phyloP scores from a whole-genome alignment of 805 yeast genomes.

The Saccharomyces mikatae region DNA sequence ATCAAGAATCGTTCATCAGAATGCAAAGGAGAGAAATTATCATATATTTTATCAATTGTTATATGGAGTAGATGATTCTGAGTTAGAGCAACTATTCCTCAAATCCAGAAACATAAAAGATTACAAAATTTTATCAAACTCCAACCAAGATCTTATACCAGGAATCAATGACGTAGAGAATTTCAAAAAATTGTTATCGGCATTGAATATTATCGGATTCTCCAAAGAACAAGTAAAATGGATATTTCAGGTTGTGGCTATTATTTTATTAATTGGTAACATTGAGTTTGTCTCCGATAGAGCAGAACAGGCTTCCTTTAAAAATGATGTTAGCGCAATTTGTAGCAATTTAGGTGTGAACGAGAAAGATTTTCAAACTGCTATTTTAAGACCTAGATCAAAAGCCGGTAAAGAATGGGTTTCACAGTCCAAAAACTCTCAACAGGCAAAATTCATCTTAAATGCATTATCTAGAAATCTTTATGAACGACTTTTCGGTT shows the following conservation, averaged over 20 bases:
- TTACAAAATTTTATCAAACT: constrained; percentile 44
- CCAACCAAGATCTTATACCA: constrained; percentile 47
- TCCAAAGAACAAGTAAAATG: constrained; percentile 43
- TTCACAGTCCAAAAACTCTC: constrained; percentile 65
- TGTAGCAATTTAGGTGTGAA: constrained; percentile 62
- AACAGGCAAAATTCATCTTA: constrained; percentile 70
- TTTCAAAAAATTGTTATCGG: constrained; percentile 50
- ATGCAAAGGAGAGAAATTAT: constrained; percentile 74
- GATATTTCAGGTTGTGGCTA: constrained; percentile 61
- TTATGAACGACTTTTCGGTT: constrained; percentile 77
- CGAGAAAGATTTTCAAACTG: constrained; percentile 43
- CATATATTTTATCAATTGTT: constrained; percentile 88
- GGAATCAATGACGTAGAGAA: constrained; percentile 72
- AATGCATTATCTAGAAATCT: constrained; percentile 84
- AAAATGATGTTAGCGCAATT: constrained; percentile 38
- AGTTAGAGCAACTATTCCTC: constrained; percentile 34
- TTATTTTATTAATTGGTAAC: constrained; percentile 80
- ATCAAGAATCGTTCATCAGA: constrained; percentile 80
- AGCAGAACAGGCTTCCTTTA: constrained; percentile 69
- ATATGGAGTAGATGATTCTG: constrained; percentile 49
- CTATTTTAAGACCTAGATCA: constrained; percentile 70
- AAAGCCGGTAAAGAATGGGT: constrained; percentile 88
- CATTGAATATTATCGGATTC: constrained; percentile 72
- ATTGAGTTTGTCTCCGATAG: constrained; percentile 58
- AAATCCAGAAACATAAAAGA: constrained; percentile 19